phyloP scores from a whole-genome alignment of 169 alveolate genomes.

The Neospora caninum region DNA sequence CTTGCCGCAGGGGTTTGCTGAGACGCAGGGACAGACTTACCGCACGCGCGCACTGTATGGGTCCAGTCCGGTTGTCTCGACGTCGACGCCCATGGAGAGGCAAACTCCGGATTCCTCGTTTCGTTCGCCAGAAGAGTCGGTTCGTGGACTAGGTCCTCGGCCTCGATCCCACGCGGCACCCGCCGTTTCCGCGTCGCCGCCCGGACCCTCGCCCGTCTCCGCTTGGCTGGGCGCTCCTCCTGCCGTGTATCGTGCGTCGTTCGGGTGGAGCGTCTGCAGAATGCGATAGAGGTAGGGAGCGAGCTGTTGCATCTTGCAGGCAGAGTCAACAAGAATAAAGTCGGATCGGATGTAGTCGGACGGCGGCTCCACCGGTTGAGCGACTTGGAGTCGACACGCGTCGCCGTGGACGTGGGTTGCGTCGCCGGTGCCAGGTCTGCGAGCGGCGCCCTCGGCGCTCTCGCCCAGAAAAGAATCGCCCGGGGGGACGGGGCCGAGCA shows the following conservation, averaged over 20 bases:
- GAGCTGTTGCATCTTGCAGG: conserved; percentile 12
- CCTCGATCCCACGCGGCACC: background rate
- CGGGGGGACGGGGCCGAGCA: background rate
- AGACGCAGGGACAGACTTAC: conserved; percentile 56
- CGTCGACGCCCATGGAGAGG: conserved; percentile 73
- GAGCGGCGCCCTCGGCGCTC: background rate
- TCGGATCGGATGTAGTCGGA: background rate
- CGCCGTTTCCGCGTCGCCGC: background rate
- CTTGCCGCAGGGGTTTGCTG: background rate
- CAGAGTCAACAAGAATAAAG: background rate
- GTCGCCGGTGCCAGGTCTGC: background rate
- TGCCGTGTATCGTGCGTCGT: background rate
- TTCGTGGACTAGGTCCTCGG: too few species aligned
- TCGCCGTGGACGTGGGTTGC: background rate
- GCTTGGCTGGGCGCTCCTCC: background rate
- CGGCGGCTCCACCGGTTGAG: background rate
- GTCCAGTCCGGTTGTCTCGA: conserved; percentile 87
- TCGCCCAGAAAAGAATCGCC: too few species aligned
- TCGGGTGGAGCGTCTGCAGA: background rate
- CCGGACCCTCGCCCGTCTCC: background rate
- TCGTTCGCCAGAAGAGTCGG: too few species aligned
- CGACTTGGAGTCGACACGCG: background rate
- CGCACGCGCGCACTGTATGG: conserved; percentile 76
- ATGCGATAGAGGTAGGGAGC: background rate
- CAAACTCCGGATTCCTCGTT: background rate